phyloP scores from a whole-genome alignment of 768 basidiomycete genomes.

The Suillus cothurnatus region DNA sequence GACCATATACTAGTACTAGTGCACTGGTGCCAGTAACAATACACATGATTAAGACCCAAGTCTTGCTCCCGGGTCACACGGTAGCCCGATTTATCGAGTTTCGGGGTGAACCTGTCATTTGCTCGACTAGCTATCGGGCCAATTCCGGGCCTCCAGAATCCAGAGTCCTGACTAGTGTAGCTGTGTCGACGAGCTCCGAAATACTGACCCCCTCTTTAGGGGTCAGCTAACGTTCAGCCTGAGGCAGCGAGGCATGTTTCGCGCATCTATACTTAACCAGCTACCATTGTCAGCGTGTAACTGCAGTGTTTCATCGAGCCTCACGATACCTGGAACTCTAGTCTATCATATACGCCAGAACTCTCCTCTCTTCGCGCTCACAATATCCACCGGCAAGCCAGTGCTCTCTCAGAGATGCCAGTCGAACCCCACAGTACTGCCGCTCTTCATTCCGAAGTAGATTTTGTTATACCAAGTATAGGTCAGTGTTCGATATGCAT shows the following conservation, averaged over 20 bases:
- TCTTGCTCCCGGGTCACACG: too few relatives aligned
- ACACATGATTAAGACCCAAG: too few relatives aligned
- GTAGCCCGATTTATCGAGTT: too few relatives aligned
- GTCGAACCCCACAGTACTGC: background rate
- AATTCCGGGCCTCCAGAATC: background rate
- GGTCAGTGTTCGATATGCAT: background rate
- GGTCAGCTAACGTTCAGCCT: background rate
- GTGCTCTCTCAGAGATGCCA: background rate
- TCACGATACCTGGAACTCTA: background rate
- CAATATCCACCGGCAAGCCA: background rate
- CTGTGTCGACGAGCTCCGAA: background rate
- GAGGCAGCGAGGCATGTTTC: background rate
- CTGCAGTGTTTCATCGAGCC: background rate
- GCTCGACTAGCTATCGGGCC: background rate
- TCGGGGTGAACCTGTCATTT: too few relatives aligned
- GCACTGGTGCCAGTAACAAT: too few relatives aligned
- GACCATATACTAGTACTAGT: too few relatives aligned
- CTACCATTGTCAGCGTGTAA: background rate
- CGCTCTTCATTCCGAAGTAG: background rate
- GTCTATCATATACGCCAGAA: background rate
- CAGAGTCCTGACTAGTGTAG: background rate
- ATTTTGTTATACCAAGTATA: background rate
- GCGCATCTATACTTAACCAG: background rate
- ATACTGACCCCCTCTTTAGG: slow-evolving; percentile 2
- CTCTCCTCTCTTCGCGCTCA: background rate